Evolutionary conservation across 192 early-diverging fungal genomes (phyloP), one percentile per base, ranked within the genome.

Genomic region (Lunasporangiospora selenospora): DNA sequence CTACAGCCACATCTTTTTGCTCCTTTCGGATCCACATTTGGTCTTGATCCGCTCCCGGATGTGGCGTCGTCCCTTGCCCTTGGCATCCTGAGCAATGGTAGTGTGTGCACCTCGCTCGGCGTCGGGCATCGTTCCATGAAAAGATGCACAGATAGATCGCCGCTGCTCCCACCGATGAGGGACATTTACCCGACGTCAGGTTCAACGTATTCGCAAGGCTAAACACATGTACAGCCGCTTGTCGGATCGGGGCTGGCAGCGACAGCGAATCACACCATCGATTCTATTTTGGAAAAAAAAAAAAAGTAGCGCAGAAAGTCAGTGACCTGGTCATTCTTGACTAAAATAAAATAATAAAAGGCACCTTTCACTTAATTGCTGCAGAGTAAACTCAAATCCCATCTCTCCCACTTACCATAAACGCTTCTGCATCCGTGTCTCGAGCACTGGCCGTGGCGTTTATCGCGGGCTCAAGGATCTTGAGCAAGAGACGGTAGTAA

Each of bases 141-240:
- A 60, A 81, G 44, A 86, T 78, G 1, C 84, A 80, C 24, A 88
- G 64, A 75, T 85, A 88, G 38, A 88, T 82, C 30, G 81, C 79
- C 3, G 87, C 84, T 5, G 87, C 87, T 12, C 85, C 83, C 26
- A 88, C 80, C 11, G 85, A 85, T 8, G 85, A 79, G 1, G 87
- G 87, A 50, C 85, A 85, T 50, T 87, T 87, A 12, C 87, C 87
- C 32, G 85, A 84, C 3, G 85, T 85, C 42, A 87, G 65, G 26
- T 81, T 85, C 73, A 84, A 34, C 4, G 59, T 58, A 46, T 86
- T 86, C 3, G 87, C 87, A 7, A 82, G 80, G 32, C 78, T 83
- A 26, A 84, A 84, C 1, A 87, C 81, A 31, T 66, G 69, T 1
- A 79, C 63, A 0, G 87, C 83, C 0, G 82, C 84, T 8, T 53